A percentile compares a stretch with the other conserved stretches of the same genome.
phyloP scores from a whole-genome alignment of 2,329 filamentous ascomycete species.

The Paradendryphiella salina region DNA sequence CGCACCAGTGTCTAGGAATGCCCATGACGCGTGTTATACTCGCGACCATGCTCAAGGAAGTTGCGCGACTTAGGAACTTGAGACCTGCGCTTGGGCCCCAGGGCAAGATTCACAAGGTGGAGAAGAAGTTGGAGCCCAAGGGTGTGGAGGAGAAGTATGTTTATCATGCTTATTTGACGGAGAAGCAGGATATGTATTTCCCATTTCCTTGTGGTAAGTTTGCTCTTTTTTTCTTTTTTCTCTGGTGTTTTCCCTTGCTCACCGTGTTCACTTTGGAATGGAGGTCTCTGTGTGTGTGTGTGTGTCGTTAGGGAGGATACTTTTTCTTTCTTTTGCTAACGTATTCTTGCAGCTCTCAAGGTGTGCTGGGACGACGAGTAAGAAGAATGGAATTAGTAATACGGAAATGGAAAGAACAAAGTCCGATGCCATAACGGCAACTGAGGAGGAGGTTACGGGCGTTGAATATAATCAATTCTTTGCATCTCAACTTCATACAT shows the following conservation, averaged over 20 bases:
- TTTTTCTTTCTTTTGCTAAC: conserved; percentile 19
- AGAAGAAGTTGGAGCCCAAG: conserved; percentile 29
- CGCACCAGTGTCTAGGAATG: conserved; percentile 50
- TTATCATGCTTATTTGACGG: conserved; percentile 53
- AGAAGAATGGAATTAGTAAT: not conserved
- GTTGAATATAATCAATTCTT: no score
- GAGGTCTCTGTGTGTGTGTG: no score
- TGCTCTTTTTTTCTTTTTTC: not conserved
- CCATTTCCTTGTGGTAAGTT: conserved; percentile 54
- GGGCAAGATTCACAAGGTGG: conserved; percentile 51
- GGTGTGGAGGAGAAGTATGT: conserved; percentile 35
- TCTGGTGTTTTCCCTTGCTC: no score
- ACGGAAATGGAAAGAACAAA: no score
- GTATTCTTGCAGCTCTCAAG: conserved; percentile 26
- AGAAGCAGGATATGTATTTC: conserved; percentile 54
- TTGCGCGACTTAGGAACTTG: conserved; percentile 48
- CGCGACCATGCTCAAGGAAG: conserved; percentile 52
- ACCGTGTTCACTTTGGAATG: no score
- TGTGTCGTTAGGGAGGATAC: no score
- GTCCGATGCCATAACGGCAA: no score
- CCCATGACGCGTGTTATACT: conserved; percentile 50
- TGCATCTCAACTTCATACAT: no score
- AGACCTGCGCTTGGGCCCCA: conserved; percentile 46
- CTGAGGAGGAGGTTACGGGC: no score
- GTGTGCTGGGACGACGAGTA: conserved; percentile 36